Base-by-base conservation (phyloP, 768 basidiomycete species). In the Brasilioporus rufonigricans region DNA sequence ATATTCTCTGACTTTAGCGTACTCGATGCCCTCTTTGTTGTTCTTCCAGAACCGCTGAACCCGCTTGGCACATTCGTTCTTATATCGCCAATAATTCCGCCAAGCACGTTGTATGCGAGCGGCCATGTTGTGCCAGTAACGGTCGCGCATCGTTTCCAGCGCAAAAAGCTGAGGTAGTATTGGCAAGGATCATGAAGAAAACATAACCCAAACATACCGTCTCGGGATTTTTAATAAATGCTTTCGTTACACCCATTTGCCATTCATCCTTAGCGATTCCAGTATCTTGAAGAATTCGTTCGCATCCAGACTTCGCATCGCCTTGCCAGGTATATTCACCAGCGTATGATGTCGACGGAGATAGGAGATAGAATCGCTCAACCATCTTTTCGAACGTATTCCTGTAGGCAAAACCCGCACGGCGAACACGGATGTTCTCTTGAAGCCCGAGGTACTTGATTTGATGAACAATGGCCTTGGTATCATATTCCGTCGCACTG, bases 61-160 rank as follows among this genome's bases (percentile, higher is more conserved):
- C 50, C 93, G 88, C 32, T 82, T 83, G 12, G 97, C 97, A 64
- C 93, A 96, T 67, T 98, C 97, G 62, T 94, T 84, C 73, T 91
- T 93, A 74, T 97, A 92, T 10, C 96, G 84, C 81, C 95, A 82
- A 71, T 97, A 97, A 69, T 97, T 96, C 55, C 96, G 81, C 82
- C 87, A 99, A 5, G 93, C 93, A 32, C 97, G 86, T 71, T 99
- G 97, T 48, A 99, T 99, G 43, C 97, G 88, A 24, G 75, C 83
- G 0, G 97, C 97, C 97, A 99, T 99, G 72, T 98, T 98, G 71
- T 99, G 97, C 97, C 97, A 99, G 72, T 98, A 99, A 50, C 91
- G 85, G 69, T 99, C 97, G 48, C 97, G 87, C 93, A 98, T 98
- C 8, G 93, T 95, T 76, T 99, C 97, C 53, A 99, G 76, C 13